Conservation (phyloP, 2,329 filamentous ascomycete genomes). For the Emmonsiellopsis sp. region DNA sequence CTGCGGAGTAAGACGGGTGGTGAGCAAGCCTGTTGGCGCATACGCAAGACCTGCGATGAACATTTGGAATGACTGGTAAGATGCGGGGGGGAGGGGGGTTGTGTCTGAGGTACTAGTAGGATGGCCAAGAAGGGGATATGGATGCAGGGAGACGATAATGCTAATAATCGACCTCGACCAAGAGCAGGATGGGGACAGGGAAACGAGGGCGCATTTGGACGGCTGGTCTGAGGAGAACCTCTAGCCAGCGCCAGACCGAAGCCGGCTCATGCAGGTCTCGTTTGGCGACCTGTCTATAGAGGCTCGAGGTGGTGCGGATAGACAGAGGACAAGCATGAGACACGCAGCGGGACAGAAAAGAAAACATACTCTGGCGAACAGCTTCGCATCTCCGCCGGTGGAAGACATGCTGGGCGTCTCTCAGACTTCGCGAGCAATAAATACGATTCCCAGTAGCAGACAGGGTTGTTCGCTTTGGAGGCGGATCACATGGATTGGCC, state of each 20-base stretch:
- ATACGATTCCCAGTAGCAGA: neutral
- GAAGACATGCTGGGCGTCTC: constrained; percentile 45
- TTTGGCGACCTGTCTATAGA: neutral
- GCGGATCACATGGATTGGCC: constrained; percentile 15
- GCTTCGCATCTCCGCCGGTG: constrained; percentile 89
- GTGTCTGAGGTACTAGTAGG: neutral
- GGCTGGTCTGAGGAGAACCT: neutral
- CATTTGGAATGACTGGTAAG: constrained; percentile 14
- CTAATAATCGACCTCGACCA: neutral
- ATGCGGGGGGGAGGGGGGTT: neutral
- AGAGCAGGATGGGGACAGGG: neutral
- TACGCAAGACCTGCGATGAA: constrained; percentile 22
- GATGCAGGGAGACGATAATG: neutral
- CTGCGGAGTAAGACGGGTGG: constrained; percentile 47
- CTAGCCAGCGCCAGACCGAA: neutral
- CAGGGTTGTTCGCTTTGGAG: neutral
- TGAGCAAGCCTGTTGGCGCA: constrained; percentile 24
- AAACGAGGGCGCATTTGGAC: neutral
- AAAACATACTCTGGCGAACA: constrained; percentile 83
- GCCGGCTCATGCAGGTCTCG: neutral
- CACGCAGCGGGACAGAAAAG: constrained; percentile 20
- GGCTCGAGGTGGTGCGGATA: neutral
- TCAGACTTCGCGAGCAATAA: constrained; percentile 8
- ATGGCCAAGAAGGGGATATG: neutral
- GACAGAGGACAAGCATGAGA: neutral